Evolutionary conservation across 148 eudicot species (phyloP).

Genomic region (Amaranthus cruentus): DNA sequence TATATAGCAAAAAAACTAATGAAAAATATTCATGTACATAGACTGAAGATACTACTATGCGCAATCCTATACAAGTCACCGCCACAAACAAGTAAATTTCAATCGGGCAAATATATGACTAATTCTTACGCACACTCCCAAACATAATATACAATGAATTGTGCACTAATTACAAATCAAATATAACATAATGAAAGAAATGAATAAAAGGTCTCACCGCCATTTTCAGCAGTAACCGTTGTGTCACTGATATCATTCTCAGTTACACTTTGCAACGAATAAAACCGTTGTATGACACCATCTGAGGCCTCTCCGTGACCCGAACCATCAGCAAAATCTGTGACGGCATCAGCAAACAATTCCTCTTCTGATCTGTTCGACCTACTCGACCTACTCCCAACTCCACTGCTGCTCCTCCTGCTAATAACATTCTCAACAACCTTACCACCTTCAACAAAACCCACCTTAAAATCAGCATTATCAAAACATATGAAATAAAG

Average conservation of each 20-base stretch:
- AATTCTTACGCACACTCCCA: not conserved
- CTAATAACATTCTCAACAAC: slow-evolving; percentile 37
- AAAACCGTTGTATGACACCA: slow-evolving; percentile 29
- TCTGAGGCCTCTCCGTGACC: slow-evolving; percentile 27
- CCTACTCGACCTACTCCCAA: slow-evolving; percentile 40
- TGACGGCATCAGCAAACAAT: slow-evolving; percentile 58
- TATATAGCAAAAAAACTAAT: too few species aligned
- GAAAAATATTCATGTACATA: too few species aligned
- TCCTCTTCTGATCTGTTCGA: slow-evolving; percentile 75
- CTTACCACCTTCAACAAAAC: slow-evolving; percentile 38
- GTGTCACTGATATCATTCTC: slow-evolving; percentile 20
- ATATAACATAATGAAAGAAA: not conserved
- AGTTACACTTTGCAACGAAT: slow-evolving; percentile 25
- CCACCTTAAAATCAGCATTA: slow-evolving; percentile 10
- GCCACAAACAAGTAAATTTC: not conserved
- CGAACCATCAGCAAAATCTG: slow-evolving; percentile 48
- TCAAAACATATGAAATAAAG: slow-evolving; percentile 2
- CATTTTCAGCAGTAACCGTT: slow-evolving; percentile 12
- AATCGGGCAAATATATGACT: not conserved
- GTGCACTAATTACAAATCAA: not conserved
- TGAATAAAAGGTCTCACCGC: slow-evolving; percentile 22
- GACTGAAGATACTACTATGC: not conserved
- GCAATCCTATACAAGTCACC: not conserved
- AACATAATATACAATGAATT: not conserved
- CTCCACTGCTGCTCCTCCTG: slow-evolving; percentile 42